Evolutionary conservation across 2,329 filamentous ascomycete genomes (phyloP).

Genomic region (Teratosphaeria pseudoeucalypti): DNA sequence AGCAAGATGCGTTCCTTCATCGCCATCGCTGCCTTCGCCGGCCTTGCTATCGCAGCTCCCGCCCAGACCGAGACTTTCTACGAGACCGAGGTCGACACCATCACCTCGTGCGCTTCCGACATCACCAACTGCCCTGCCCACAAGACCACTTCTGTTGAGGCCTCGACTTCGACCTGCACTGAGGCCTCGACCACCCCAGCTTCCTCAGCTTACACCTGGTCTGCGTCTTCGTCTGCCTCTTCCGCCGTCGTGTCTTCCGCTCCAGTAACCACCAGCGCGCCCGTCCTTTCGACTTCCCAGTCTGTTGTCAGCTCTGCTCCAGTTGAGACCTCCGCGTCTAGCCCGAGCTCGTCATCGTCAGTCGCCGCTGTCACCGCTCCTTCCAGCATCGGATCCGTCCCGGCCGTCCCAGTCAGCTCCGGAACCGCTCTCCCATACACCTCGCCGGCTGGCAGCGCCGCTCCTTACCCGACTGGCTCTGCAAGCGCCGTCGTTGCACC

Average conservation of each 20-base stretch:
- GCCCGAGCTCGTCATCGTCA: background rate
- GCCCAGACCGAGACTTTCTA: background rate
- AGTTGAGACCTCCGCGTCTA: background rate
- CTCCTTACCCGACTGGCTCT: slow-evolving; percentile 1
- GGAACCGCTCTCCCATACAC: background rate
- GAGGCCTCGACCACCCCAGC: background rate
- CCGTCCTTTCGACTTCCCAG: background rate
- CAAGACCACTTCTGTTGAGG: background rate
- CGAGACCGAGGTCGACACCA: background rate
- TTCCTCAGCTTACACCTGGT: background rate
- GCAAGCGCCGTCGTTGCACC: background rate
- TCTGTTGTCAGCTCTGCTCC: background rate
- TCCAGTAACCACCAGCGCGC: background rate
- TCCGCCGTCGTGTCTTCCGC: background rate
- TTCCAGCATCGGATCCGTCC: background rate
- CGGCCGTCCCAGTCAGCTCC: background rate
- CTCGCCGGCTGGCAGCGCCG: background rate
- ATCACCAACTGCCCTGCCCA: background rate
- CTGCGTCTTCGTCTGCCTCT: background rate
- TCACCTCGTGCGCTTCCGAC: background rate
- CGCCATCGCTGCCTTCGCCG: background rate
- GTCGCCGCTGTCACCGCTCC: background rate
- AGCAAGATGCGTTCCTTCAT: slow-evolving; percentile 4
- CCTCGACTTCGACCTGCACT: background rate
- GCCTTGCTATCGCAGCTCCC: background rate